Conservation (phyloP, 2,329 filamentous ascomycete species). For the Pyricularia pennisetigena region DNA sequence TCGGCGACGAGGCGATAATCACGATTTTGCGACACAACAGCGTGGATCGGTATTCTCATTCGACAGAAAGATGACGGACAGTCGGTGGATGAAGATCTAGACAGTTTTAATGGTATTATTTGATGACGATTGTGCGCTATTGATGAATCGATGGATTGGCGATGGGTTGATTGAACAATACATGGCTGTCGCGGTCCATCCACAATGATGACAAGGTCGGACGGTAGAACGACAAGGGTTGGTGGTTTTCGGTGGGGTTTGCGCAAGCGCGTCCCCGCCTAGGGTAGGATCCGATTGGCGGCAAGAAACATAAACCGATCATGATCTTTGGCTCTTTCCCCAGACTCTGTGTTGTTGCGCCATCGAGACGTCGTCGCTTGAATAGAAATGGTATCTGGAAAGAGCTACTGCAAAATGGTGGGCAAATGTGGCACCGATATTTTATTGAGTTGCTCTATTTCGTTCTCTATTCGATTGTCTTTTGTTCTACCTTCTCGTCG, state of each 20-base stretch:
- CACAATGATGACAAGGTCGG: neutral
- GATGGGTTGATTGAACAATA: neutral
- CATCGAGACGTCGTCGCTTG: neutral
- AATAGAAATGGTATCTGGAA: neutral
- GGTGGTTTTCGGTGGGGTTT: neutral
- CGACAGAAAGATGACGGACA: neutral
- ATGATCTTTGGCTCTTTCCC: neutral
- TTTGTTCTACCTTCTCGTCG: no score
- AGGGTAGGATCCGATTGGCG: neutral
- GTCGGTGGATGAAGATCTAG: neutral
- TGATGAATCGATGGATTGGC: neutral
- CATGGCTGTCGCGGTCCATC: neutral
- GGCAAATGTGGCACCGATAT: no score
- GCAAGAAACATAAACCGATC: neutral
- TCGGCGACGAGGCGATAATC: neutral
- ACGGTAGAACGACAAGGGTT: neutral
- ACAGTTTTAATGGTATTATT: neutral
- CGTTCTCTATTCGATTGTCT: no score
- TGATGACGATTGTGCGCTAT: neutral
- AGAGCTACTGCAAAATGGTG: neutral
- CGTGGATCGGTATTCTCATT: neutral
- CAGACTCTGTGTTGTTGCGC: neutral
- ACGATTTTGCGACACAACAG: neutral
- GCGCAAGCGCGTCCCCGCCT: neutral
- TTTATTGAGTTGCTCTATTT: no score